Percentiles rank a stretch among this genome's conserved stretches.
Evolutionary conservation across 192 early-diverging fungal genomes (phyloP).

Genomic region (Coemansia brasiliensis): DNA sequence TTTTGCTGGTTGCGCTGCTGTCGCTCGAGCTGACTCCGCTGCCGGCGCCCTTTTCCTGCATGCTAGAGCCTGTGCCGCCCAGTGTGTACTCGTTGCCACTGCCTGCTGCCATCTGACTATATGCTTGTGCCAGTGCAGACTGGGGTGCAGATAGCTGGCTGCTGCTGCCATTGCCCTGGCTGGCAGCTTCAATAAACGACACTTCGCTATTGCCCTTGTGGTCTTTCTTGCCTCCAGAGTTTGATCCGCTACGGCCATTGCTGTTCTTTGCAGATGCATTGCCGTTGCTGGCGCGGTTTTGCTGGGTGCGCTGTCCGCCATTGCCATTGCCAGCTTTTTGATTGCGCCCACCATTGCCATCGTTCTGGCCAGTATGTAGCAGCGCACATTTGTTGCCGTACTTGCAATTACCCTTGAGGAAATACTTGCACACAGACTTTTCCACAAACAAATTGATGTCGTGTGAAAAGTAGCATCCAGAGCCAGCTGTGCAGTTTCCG

Average conservation of each 20-base stretch:
- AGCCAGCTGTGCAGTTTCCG: conserved; percentile 73
- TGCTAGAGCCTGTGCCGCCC: conserved; percentile 14
- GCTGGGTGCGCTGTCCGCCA: conserved; percentile 9
- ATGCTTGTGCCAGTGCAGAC: background rate
- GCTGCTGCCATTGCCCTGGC: background rate
- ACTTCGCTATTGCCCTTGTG: conserved; percentile 5
- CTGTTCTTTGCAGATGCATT: background rate
- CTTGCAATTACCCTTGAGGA: conserved; percentile 76
- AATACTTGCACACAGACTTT: conserved; percentile 72
- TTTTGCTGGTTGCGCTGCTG: conserved; percentile 3
- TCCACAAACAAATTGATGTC: conserved; percentile 63
- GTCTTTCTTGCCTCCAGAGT: conserved; percentile 20
- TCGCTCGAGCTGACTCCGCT: conserved; percentile 16
- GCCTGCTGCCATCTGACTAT: background rate
- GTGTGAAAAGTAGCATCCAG: conserved; percentile 75
- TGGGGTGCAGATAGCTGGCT: background rate
- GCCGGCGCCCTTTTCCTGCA: conserved; percentile 10
- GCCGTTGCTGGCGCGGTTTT: conserved; percentile 4
- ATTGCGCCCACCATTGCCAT: conserved; percentile 1
- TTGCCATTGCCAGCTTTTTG: conserved; percentile 11
- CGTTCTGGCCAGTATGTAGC: conserved; percentile 25
- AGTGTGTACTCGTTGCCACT: background rate
- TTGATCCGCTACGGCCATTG: conserved; percentile 8
- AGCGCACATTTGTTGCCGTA: conserved; percentile 77
- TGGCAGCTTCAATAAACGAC: conserved; percentile 24